These are phyloP conservation scores for Tetrahymena thermophila DNA, from an alignment of 73 alveolate genomes.

Conservation along the genomic window DNA sequence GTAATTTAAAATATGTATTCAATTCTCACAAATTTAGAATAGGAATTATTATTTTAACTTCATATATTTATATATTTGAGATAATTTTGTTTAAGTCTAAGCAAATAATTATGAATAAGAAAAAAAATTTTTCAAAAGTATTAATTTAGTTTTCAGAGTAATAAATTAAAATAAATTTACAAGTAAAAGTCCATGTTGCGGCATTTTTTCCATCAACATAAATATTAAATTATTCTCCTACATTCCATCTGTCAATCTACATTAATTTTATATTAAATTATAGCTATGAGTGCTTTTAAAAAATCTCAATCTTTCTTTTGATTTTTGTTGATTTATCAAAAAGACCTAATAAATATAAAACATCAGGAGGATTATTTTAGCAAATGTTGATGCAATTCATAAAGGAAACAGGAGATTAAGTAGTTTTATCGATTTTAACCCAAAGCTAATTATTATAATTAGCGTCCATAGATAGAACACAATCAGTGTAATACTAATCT, in stretches of 20 bases:
- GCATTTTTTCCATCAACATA: neutral
- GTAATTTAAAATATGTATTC: no score
- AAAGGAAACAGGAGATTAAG: neutral
- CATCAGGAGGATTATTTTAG: neutral
- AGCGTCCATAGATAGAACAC: neutral
- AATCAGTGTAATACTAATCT: neutral
- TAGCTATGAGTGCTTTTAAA: neutral
- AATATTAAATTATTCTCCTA: neutral
- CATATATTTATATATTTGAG: no score
- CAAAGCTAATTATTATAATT: neutral
- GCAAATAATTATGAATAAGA: neutral
- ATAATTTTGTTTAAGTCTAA: neutral
- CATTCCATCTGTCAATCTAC: neutral
- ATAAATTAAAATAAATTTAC: neutral
- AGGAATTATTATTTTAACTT: no score
- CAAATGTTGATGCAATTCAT: neutral
- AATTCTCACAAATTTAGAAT: no score
- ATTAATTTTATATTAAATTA: neutral
- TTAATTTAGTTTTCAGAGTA: no score
- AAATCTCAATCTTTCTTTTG: neutral
- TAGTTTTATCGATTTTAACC: neutral
- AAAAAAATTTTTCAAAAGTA: no score
- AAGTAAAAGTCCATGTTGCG: neutral
- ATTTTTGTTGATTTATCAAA: neutral
- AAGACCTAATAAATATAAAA: neutral